Conservation (phyloP, 2,329 filamentous ascomycete species). For the Scedosporium minutisporum region DNA sequence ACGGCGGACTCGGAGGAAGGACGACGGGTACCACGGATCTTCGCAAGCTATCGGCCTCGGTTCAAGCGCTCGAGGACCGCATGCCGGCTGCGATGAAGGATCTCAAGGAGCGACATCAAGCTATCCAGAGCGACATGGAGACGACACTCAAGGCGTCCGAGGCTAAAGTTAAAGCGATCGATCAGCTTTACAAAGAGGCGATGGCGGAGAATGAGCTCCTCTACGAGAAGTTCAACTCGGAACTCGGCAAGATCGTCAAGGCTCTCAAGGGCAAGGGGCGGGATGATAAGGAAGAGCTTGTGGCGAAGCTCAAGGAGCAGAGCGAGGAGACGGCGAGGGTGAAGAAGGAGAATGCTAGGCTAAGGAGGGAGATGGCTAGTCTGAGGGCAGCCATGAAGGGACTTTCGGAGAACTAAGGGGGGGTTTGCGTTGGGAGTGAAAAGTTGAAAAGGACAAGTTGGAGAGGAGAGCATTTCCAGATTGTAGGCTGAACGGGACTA, state of each 20-base stretch:
- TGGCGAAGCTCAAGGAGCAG: slow-evolving; percentile 59
- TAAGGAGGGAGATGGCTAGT: slow-evolving; percentile 75
- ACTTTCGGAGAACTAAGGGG: not conserved
- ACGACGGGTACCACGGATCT: slow-evolving; percentile 29
- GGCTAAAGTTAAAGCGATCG: slow-evolving; percentile 68
- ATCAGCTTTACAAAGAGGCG: slow-evolving; percentile 80
- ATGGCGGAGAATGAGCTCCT: slow-evolving; percentile 87
- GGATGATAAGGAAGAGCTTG: slow-evolving; percentile 70
- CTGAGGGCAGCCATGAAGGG: slow-evolving; percentile 47
- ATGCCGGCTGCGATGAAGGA: slow-evolving; percentile 52
- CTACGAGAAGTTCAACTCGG: slow-evolving; percentile 87
- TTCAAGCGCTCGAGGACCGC: slow-evolving; percentile 58
- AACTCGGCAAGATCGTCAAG: slow-evolving; percentile 72
- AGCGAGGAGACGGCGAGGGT: slow-evolving; percentile 68
- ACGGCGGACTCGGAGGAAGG: slow-evolving; percentile 26
- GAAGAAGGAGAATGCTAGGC: slow-evolving; percentile 75
- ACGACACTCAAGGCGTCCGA: slow-evolving; percentile 64
- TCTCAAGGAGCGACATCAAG: slow-evolving; percentile 49
- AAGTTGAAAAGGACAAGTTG: not conserved
- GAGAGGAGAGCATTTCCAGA: not conserved
- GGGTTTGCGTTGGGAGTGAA: not conserved
- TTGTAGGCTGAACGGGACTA: not conserved
- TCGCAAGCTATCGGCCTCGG: slow-evolving; percentile 41
- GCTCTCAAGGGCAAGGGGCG: slow-evolving; percentile 63
- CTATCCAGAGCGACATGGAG: slow-evolving; percentile 62